These are phyloP conservation scores for Wickerhamomyces canadensis DNA, from an alignment of 805 yeast species.

Conservation along the genomic window DNA sequence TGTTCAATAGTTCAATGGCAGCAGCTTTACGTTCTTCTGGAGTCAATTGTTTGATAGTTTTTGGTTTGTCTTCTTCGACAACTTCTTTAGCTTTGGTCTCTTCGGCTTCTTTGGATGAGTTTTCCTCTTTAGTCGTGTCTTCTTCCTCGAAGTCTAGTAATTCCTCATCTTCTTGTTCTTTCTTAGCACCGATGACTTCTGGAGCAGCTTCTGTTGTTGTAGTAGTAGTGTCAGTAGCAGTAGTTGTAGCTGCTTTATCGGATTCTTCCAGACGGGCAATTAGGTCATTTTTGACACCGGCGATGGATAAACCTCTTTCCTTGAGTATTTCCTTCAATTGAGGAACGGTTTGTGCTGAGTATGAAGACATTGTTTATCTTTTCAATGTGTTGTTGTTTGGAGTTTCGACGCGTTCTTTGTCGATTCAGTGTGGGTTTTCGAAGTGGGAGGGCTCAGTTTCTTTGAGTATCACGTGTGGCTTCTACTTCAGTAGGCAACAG, in stretches of 20 bases:
- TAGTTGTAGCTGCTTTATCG: constrained; percentile 30
- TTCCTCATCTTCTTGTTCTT: constrained; percentile 9
- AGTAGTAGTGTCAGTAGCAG: too few relatives aligned
- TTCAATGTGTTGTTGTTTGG: too few relatives aligned
- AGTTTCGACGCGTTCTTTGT: too few relatives aligned
- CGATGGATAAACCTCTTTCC: constrained; percentile 55
- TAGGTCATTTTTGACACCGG: constrained; percentile 80
- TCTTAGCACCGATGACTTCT: constrained; percentile 3
- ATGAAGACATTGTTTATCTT: constrained; percentile 25
- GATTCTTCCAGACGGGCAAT: constrained; percentile 57
- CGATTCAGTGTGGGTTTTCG: too few relatives aligned
- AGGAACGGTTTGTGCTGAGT: constrained; percentile 67
- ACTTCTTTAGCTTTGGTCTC: constrained; percentile 3
- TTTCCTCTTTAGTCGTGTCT: constrained; percentile 1
- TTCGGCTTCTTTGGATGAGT: constrained; percentile 1
- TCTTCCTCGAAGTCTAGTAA: neutral
- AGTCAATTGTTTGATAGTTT: constrained; percentile 32
- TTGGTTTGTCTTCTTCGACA: constrained; percentile 23
- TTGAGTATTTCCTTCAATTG: constrained; percentile 79
- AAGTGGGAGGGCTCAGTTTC: too few relatives aligned
- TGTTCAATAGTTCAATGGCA: constrained; percentile 61
- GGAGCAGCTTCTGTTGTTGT: too few relatives aligned
- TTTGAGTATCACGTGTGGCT: too few relatives aligned
- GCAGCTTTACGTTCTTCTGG: constrained; percentile 68
- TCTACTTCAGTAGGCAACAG: too few relatives aligned